A percentile compares a stretch with the other conserved stretches of the same genome.
phyloP scores from a whole-genome alignment of 139 green algal genomes.

The Parachlorella kessleri region DNA sequence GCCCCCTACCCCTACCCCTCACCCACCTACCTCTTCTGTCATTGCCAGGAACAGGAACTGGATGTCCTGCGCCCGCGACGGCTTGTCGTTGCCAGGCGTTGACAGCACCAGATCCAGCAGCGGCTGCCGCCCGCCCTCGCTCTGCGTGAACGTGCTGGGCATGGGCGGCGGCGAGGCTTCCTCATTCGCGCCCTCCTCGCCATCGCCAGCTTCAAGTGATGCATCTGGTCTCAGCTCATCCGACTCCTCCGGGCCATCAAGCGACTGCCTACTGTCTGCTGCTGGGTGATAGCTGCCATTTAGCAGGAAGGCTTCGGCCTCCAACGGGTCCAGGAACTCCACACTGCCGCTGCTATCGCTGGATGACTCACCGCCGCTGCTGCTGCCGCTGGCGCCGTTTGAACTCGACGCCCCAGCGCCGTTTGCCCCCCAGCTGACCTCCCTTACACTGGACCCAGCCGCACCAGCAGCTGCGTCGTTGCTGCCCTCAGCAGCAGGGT shows the following conservation, averaged over 20 bases:
- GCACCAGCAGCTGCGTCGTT: too few relatives aligned
- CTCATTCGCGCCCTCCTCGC: not conserved
- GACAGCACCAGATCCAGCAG: not conserved
- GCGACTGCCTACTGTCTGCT: not conserved
- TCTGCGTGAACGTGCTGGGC: not conserved
- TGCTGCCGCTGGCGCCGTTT: not conserved
- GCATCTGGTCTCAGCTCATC: too few relatives aligned
- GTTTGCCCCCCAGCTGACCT: not conserved
- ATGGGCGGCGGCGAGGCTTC: not conserved
- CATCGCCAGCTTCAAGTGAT: not conserved
- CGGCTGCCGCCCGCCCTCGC: not conserved
- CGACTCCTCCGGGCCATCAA: not conserved
- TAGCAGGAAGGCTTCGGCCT: not conserved
- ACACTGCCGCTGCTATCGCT: too few relatives aligned
- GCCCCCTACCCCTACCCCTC: too few relatives aligned
- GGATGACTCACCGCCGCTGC: not conserved
- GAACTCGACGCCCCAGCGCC: not conserved
- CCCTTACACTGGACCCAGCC: not conserved
- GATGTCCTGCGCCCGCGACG: constrained; percentile 78
- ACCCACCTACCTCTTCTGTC: constrained; percentile 77
- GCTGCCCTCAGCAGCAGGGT: too few relatives aligned
- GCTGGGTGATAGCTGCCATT: not conserved
- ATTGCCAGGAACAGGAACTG: constrained; percentile 91
- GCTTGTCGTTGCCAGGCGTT: constrained; percentile 23
- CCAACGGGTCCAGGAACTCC: too few relatives aligned